Percentiles rank a stretch among this genome's conserved stretches.
These are phyloP conservation scores for Venturia nashicola DNA, from an alignment of 2,329 filamentous ascomycete species.

Conservation along the genomic window DNA sequence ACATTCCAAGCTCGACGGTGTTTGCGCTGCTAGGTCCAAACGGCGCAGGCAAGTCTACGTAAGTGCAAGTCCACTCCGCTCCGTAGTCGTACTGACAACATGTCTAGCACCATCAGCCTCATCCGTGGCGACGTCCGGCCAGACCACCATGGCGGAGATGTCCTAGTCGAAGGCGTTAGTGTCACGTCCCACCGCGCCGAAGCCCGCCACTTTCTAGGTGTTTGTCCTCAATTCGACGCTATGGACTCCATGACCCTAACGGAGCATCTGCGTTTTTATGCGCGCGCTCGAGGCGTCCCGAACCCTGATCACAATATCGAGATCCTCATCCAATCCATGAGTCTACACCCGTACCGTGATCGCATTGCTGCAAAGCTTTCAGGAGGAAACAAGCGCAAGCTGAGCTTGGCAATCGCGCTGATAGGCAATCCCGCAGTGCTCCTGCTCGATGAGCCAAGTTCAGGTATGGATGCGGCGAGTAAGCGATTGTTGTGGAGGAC, in stretches of 20 bases:
- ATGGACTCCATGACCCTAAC: slow-evolving; percentile 83
- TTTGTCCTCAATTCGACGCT: slow-evolving; percentile 67
- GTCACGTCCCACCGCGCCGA: slow-evolving; percentile 59
- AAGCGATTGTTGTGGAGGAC: slow-evolving; percentile 93
- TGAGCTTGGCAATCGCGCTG: slow-evolving; percentile 76
- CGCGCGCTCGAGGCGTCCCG: slow-evolving; percentile 64
- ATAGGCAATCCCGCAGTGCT: slow-evolving; percentile 87
- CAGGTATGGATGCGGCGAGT: slow-evolving; percentile 78
- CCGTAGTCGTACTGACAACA: background rate
- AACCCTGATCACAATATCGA: slow-evolving; percentile 66
- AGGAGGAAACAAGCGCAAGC: slow-evolving; percentile 88
- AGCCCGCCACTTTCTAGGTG: slow-evolving; percentile 69
- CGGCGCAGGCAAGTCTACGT: slow-evolving; percentile 36
- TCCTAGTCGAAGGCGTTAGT: slow-evolving; percentile 67
- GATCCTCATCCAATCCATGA: slow-evolving; percentile 69
- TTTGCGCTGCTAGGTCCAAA: slow-evolving; percentile 86
- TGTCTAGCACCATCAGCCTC: slow-evolving; percentile 55
- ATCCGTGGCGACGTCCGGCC: slow-evolving; percentile 82
- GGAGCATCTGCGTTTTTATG: slow-evolving; percentile 83
- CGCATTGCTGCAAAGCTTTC: slow-evolving; percentile 71
- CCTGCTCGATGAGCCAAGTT: slow-evolving; percentile 78
- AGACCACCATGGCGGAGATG: slow-evolving; percentile 38
- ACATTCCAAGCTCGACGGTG: slow-evolving; percentile 66
- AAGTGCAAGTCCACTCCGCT: background rate
- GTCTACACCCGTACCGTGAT: slow-evolving; percentile 55